Conservation (phyloP, 1,284 basidiomycete genomes). For the Pseudozyma flocculosa region DNA sequence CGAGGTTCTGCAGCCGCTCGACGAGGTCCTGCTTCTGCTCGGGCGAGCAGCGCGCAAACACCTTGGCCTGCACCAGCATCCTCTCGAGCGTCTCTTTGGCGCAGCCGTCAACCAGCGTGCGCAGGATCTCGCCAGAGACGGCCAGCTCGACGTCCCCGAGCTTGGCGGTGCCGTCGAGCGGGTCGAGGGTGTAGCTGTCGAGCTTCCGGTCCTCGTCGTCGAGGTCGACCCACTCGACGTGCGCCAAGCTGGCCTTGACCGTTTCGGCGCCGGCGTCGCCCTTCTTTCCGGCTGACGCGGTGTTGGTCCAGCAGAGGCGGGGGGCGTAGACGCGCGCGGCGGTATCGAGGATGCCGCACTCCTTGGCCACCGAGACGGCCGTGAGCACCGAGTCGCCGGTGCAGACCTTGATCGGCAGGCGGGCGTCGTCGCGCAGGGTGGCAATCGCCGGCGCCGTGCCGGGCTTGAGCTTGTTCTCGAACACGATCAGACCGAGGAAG, state of each 20-base stretch:
- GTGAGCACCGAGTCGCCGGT: slow-evolving; percentile 41
- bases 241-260: background rate
- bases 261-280: no score
- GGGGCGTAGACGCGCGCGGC: slow-evolving; percentile 20
- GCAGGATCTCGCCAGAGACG: slow-evolving; percentile 32
- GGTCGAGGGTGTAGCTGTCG: slow-evolving; percentile 32
- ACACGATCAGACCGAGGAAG: slow-evolving; percentile 33
- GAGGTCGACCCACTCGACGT: slow-evolving; percentile 34
- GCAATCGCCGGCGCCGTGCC: slow-evolving; percentile 16
- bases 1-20: slow-evolving; percentile 28
- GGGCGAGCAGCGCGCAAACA: slow-evolving; percentile 39
- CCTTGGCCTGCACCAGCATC: slow-evolving; percentile 21
- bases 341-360: slow-evolving; percentile 20
- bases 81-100: slow-evolving; percentile 33
- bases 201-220: slow-evolving; percentile 12
- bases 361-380: slow-evolving; percentile 32
- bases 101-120: slow-evolving; percentile 11
- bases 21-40: slow-evolving; percentile 44
- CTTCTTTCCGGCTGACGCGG: background rate
- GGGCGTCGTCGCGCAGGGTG: slow-evolving; percentile 21
- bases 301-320: slow-evolving; percentile 2
- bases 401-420: slow-evolving; percentile 37
- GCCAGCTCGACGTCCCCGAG: slow-evolving; percentile 31
- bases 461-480: slow-evolving; percentile 34
- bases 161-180: slow-evolving; percentile 1